Conservation (phyloP, 176 grass and related monocot genomes). For the Guadua angustifolia region DNA sequence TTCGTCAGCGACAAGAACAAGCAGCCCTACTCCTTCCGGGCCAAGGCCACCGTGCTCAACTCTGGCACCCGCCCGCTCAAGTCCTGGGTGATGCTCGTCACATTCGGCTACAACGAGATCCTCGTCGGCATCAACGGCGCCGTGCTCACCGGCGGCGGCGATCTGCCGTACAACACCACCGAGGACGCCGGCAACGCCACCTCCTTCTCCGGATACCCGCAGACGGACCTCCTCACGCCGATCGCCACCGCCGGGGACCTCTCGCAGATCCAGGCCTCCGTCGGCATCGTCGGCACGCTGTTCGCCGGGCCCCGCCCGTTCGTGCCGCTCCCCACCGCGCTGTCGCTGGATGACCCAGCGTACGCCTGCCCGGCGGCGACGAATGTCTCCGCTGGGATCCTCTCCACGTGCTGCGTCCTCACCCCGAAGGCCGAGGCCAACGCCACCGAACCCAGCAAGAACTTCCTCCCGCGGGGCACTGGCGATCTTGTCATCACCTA, state of each 20-base stretch:
- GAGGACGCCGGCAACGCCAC: slow-evolving; percentile 67
- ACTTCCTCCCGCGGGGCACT: slow-evolving; percentile 57
- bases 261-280: slow-evolving; percentile 51
- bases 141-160: slow-evolving; percentile 68
- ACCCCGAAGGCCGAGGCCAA: slow-evolving; percentile 62
- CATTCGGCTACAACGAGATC: slow-evolving; percentile 72
- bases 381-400: not conserved
- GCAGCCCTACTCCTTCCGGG: slow-evolving; percentile 76
- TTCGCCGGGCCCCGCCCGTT: slow-evolving; percentile 49
- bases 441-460: slow-evolving; percentile 57
- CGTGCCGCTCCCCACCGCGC: slow-evolving; percentile 57
- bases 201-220: slow-evolving; percentile 81
- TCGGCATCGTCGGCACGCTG: slow-evolving; percentile 74
- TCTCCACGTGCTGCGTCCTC: slow-evolving; percentile 77
- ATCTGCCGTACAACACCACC: slow-evolving; percentile 79
- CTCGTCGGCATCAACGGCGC: slow-evolving; percentile 64
- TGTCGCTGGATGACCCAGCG: slow-evolving; percentile 56
- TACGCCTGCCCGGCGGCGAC: slow-evolving; percentile 62
- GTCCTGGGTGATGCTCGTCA: slow-evolving; percentile 69
- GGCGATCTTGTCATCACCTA: slow-evolving; percentile 89
- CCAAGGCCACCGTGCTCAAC: slow-evolving; percentile 71
- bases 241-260: slow-evolving; percentile 72
- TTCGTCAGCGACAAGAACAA: slow-evolving; percentile 51
- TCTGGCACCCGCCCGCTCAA: slow-evolving; percentile 65
- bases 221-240: slow-evolving; percentile 76